These are phyloP conservation scores for Blakeslea trispora DNA, from an alignment of 371 early-diverging fungal genomes.

Conservation along the genomic window DNA sequence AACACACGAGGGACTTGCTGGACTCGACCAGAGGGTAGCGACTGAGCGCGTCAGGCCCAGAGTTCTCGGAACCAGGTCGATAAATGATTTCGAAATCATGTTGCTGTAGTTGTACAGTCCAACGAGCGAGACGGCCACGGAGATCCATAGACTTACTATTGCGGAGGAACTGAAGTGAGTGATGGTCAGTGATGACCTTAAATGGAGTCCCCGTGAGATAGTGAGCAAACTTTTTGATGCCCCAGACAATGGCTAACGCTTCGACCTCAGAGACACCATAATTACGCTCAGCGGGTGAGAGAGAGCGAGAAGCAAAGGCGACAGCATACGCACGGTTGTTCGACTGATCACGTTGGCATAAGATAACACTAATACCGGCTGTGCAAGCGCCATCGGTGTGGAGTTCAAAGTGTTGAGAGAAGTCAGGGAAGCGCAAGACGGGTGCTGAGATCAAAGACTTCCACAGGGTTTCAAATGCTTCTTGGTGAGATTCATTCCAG, in stretches of 20 bases:
- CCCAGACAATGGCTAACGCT: background rate
- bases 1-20: background rate
- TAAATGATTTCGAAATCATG: constrained; percentile 27
- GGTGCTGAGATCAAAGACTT: constrained; percentile 18
- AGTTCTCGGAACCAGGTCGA: constrained; percentile 23
- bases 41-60: constrained; percentile 29
- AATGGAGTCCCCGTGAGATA: background rate
- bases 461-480: constrained; percentile 26
- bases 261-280: background rate
- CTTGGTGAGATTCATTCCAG: constrained; percentile 23
- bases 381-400: constrained; percentile 43
- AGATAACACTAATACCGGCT: constrained; percentile 35
- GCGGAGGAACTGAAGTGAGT: background rate
- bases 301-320: background rate
- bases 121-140: constrained; percentile 9
- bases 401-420: constrained; percentile 19
- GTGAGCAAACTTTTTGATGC: background rate
- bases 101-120: constrained; percentile 28
- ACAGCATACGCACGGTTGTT: background rate
- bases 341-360: constrained; percentile 27
- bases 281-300: background rate
- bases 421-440: constrained; percentile 31
- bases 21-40: background rate
- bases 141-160: constrained; percentile 11
- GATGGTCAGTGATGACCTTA: background rate